These are phyloP conservation scores for Clitopilus passeckerianus DNA, from an alignment of 768 basidiomycete species.

Conservation along the genomic window DNA sequence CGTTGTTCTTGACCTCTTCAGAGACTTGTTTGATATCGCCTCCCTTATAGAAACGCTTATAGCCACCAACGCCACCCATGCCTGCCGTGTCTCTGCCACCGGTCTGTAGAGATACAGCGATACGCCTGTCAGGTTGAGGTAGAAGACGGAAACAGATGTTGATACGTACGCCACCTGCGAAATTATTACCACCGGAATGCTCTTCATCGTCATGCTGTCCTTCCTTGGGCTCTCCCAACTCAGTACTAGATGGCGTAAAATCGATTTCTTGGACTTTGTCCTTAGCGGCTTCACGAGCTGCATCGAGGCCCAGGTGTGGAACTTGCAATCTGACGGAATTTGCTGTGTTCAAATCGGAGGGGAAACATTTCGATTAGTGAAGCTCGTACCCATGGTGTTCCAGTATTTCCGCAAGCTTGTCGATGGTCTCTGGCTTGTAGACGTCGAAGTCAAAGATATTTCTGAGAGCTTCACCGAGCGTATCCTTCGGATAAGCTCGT, in stretches of 20 bases:
- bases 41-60: conserved; percentile 59
- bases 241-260: conserved; percentile 52
- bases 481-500: conserved; percentile 53
- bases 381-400: conserved; percentile 50
- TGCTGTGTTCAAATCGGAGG: too few species aligned
- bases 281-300: conserved; percentile 48
- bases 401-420: conserved; percentile 53
- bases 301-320: conserved; percentile 49
- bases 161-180: conserved; percentile 53
- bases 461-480: conserved; percentile 51
- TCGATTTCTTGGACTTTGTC: conserved; percentile 51
- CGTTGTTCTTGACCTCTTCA: conserved; percentile 48
- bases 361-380: too few species aligned
- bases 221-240: conserved; percentile 50
- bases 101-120: conserved; percentile 36
- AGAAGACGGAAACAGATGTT: neutral
- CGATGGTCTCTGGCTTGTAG: conserved; percentile 60
- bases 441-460: conserved; percentile 72
- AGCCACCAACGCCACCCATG: conserved; percentile 61
- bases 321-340: conserved; percentile 37
- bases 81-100: conserved; percentile 67
- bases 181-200: conserved; percentile 61
- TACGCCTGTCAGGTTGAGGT: neutral
- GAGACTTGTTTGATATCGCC: conserved; percentile 64
- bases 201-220: conserved; percentile 60